phyloP scores from a whole-genome alignment of 495 filamentous ascomycete species.

The Chaetomium cochliodes region DNA sequence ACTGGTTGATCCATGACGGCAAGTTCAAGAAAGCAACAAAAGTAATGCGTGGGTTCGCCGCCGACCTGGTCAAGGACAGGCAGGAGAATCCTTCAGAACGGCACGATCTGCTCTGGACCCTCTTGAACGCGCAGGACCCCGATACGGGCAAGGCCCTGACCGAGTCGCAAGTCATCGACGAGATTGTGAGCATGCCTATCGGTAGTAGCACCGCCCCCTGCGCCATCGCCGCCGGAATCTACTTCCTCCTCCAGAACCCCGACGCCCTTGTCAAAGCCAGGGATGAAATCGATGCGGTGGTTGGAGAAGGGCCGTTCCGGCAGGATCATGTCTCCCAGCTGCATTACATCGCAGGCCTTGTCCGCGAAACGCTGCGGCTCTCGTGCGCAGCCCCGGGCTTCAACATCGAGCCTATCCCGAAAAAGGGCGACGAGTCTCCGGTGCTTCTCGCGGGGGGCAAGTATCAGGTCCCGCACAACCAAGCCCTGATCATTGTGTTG shows the following conservation, averaged over 20 bases:
- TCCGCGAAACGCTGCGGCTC: conserved; percentile 66
- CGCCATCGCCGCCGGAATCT: conserved; percentile 55
- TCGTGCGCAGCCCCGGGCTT: conserved; percentile 66
- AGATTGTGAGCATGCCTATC: conserved; percentile 62
- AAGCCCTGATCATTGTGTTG: conserved; percentile 61
- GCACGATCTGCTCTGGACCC: conserved; percentile 65
- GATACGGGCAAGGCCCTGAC: conserved; percentile 60
- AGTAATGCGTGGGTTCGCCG: conserved; percentile 51
- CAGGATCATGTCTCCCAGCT: conserved; percentile 59
- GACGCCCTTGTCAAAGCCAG: conserved; percentile 58
- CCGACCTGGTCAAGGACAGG: conserved; percentile 59
- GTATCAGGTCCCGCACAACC: conserved; percentile 61
- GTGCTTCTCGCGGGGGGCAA: conserved; percentile 57
- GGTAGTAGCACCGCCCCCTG: conserved; percentile 49
- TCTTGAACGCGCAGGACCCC: conserved; percentile 64
- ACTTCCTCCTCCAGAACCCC: conserved; percentile 62
- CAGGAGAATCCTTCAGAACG: conserved; percentile 58
- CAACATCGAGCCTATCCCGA: conserved; percentile 57
- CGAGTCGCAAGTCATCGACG: conserved; percentile 62
- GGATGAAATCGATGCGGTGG: conserved; percentile 62
- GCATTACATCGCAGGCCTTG: conserved; percentile 60
- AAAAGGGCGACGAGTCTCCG: conserved; percentile 45
- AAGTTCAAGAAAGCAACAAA: conserved; percentile 58
- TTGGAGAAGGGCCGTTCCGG: conserved; percentile 53
- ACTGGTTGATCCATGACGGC: conserved; percentile 51